phyloP scores from a whole-genome alignment of 2,329 filamentous ascomycete species.

The Fusarium sp. region DNA sequence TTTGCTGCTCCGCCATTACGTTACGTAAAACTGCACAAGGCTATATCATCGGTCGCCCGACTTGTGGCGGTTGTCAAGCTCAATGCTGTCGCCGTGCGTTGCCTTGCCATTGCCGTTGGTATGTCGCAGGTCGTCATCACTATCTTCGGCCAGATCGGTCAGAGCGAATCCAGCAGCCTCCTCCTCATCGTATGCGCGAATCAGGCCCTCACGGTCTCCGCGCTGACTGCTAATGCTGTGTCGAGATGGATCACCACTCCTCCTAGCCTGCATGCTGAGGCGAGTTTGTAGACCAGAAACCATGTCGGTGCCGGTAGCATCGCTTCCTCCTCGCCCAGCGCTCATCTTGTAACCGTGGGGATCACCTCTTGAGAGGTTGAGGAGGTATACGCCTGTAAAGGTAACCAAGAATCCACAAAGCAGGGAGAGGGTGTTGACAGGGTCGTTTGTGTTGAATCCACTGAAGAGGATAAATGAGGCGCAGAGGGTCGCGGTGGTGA shows the following conservation, averaged over 20 bases:
- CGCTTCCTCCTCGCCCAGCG: constrained; percentile 70
- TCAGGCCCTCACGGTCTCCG: constrained; percentile 82
- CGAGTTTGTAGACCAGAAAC: constrained; percentile 90
- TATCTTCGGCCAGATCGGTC: constrained; percentile 81
- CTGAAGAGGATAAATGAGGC: constrained; percentile 96
- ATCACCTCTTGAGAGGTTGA: constrained; percentile 94
- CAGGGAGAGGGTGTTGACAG: constrained; percentile 91
- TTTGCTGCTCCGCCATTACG: constrained; percentile 30
- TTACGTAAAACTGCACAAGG: constrained; percentile 24
- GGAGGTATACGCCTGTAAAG: constrained; percentile 92
- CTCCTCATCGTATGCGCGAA: constrained; percentile 90
- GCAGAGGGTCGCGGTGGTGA: constrained; percentile 92
- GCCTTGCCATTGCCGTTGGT: constrained; percentile 57
- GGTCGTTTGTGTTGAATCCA: constrained; percentile 94
- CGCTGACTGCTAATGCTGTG: constrained; percentile 72
- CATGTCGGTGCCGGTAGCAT: constrained; percentile 90
- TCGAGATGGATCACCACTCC: constrained; percentile 74
- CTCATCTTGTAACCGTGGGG: constrained; percentile 79
- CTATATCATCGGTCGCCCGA: constrained; percentile 50
- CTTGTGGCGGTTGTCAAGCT: constrained; percentile 63
- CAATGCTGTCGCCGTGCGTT: constrained; percentile 57
- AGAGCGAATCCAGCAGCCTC: constrained; percentile 78
- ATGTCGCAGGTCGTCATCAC: constrained; percentile 67
- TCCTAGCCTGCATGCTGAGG: constrained; percentile 89
- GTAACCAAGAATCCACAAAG: constrained; percentile 94